Evolutionary conservation across 2,329 filamentous ascomycete species (phyloP).

Genomic region (Fusarium sp.): DNA sequence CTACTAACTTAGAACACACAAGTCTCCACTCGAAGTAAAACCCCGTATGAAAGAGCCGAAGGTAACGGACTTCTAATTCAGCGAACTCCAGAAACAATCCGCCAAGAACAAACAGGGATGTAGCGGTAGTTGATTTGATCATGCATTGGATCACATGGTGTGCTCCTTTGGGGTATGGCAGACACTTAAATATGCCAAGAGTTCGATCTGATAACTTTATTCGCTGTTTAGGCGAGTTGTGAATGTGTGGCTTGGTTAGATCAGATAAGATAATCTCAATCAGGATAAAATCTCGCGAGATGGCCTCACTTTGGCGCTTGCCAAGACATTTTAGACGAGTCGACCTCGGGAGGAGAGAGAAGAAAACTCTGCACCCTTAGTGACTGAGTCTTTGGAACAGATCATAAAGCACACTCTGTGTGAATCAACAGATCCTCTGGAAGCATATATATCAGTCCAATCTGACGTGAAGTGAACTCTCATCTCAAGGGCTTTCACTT

Average conservation of each 20-base stretch:
- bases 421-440: not conserved
- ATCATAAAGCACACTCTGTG: not conserved
- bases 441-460: not conserved
- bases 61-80: too few relatives aligned
- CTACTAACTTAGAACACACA: not conserved
- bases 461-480: not conserved
- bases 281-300: not conserved
- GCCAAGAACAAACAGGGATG: not conserved
- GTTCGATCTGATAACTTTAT: not conserved
- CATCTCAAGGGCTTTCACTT: too few relatives aligned
- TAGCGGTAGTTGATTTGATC: not conserved
- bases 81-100: not conserved
- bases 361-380: not conserved
- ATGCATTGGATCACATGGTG: not conserved
- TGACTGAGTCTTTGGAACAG: not conserved
- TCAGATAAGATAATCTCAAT: conserved; percentile 6
- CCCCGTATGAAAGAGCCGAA: too few relatives aligned
- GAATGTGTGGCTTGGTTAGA: not conserved
- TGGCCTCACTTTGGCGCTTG: not conserved
- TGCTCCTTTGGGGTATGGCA: not conserved
- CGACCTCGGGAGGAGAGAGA: not conserved
- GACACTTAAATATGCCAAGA: not conserved
- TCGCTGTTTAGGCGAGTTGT: not conserved
- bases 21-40: fast-evolving
- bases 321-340: not conserved